Base-by-base conservation (phyloP, 805 yeast genomes). In the Metschnikowia cubensis region DNA sequence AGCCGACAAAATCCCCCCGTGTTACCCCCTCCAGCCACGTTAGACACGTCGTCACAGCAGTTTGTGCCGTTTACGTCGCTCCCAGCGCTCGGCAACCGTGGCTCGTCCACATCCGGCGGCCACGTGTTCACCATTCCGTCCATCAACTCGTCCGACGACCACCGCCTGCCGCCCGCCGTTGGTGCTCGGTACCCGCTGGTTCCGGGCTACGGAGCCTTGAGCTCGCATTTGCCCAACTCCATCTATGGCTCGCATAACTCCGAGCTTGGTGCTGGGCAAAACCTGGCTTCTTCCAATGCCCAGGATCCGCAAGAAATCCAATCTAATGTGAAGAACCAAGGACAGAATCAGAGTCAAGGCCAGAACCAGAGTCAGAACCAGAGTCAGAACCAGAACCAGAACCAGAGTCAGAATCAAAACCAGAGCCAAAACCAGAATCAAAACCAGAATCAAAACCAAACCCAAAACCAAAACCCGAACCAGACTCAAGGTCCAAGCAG, bases 1-100 rank as follows among this genome's bases (percentile, higher is more conserved):
- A 79, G 83, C 57, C 83, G 81, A 60, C 84, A 77, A 63, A 79
- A 70, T 44, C 81, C 83, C 6, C 84, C 84, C 10, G 83, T 80
- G 15, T 69, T 81, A 53, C 85, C 84, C 6, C 84, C 85, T 11
- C 84, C 85, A 15, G 79, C 80, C 15, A 67, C 75, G 37, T 68
- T 78, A 53, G 82, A 78, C 58, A 68, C 77, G 49, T 73, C 78
- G 57, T 77, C 64, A 59, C 81, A 72, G 65, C 69, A 65, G 34
- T 73, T 73, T 48, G 78, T 77, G 57, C 75, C 81, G 17, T 69
- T 80, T 43, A 81, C 83, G 2, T 71, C 78, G 35, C 71, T 80
- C 48, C 79, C 83, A 4, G 78, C 79, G 32, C 61, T 76, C 51
- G 77, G 80, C 22, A 70, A 65, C 53, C 69, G 73, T 22, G 64